Percentiles rank a stretch among this genome's conserved stretches.
phyloP scores from a whole-genome alignment of 2,329 filamentous ascomycete species.

The Aspergillus ibericus region DNA sequence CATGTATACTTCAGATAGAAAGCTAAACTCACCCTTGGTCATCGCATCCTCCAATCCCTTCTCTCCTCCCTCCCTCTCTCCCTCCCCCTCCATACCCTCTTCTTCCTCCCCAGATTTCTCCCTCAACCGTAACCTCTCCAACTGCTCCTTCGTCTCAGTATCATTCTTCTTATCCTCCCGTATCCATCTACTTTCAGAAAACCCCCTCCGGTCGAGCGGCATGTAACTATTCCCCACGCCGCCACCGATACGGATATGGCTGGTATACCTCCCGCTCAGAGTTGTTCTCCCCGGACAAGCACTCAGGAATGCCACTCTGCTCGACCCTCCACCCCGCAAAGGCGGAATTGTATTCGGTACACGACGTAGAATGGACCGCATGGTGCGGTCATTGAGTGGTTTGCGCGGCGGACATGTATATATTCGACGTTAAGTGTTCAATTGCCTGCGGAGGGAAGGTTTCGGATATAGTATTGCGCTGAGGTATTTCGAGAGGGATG shows the following conservation, averaged over 20 bases:
- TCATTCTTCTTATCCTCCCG: neutral
- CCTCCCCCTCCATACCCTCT: conserved; percentile 10
- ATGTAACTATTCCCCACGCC: neutral
- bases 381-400: neutral
- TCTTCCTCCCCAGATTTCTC: conserved; percentile 18
- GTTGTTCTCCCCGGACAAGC: too few relatives aligned
- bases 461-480: too few relatives aligned
- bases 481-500: too few relatives aligned
- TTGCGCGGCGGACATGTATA: neutral
- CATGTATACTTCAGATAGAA: too few relatives aligned
- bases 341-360: neutral
- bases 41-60: conserved; percentile 56
- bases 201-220: neutral
- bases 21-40: conserved; percentile 63
- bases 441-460: too few relatives aligned
- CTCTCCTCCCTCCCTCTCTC: conserved; percentile 27
- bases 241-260: neutral
- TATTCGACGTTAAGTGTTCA: too few relatives aligned
- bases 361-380: conserved; percentile 3
- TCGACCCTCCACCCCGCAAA: neutral
- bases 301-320: neutral
- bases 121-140: conserved; percentile 40
- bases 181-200: neutral
- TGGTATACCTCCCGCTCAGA: neutral
- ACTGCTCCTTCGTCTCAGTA: conserved; percentile 31